phyloP scores from a whole-genome alignment of 2,329 filamentous ascomycete species.

The Pyrenophora seminiperda region DNA sequence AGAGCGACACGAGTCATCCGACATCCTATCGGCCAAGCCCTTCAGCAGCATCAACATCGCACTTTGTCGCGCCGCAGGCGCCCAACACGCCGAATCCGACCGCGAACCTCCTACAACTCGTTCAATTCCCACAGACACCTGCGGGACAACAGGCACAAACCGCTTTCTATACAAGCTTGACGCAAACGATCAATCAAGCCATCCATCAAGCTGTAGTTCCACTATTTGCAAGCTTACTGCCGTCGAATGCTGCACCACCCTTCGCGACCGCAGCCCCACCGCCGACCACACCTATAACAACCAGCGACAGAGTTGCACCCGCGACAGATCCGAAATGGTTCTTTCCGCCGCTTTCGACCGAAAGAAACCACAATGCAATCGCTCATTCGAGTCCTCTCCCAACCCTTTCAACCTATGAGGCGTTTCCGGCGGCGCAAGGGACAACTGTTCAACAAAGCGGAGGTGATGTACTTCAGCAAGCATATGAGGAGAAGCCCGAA shows the following conservation, averaged over 20 bases:
- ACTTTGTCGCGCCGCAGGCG: constrained; percentile 5
- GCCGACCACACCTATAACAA: constrained; percentile 10
- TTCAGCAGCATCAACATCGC: constrained; percentile 2
- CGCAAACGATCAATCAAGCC: constrained; percentile 31
- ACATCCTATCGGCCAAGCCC: neutral
- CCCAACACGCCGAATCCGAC: constrained; percentile 25
- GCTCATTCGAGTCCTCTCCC: constrained; percentile 21
- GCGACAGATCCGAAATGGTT: constrained; percentile 38
- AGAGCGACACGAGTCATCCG: neutral
- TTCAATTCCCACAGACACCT: constrained; percentile 41
- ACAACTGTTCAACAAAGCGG: neutral
- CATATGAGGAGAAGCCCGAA: neutral
- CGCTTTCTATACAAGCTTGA: constrained; percentile 30
- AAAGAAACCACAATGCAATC: neutral
- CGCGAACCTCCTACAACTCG: constrained; percentile 26
- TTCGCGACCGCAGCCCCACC: constrained; percentile 5
- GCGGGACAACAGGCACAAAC: constrained; percentile 36
- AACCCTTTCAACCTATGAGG: neutral
- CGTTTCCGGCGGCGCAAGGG: neutral
- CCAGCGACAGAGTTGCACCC: constrained; percentile 22
- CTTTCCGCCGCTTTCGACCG: constrained; percentile 28
- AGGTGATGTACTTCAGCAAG: neutral
- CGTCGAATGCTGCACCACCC: constrained; percentile 9
- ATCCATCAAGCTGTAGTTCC: constrained; percentile 31
- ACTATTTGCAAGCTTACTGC: constrained; percentile 14